Base-by-base conservation (phyloP, 2,329 filamentous ascomycete species). In the Fusarium gaditjirri region DNA sequence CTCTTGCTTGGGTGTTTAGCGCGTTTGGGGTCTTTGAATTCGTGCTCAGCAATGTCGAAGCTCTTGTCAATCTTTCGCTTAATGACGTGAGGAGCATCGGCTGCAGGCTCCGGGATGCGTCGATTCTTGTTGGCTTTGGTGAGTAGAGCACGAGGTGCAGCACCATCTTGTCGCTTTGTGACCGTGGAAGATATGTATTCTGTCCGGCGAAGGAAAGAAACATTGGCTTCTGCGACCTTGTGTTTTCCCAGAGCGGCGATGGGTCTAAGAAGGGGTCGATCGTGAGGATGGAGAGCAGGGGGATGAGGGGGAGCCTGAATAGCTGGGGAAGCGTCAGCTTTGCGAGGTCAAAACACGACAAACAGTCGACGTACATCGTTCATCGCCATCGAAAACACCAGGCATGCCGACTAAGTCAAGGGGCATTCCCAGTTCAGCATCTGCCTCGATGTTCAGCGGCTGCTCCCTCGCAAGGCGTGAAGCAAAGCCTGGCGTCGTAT, bases 381-480 rank as follows among this genome's bases (percentile, higher is more conserved):
- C 95, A 81, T 98, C 94, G 65, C 95, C 95, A 78, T 98, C 92
- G 78, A 98, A 98, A 63, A 98, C 91, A 35, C 95, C 94, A 11
- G 95, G 95, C 84, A 98, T 94, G 78, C 96, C 96, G 64, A 98
- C 93, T 75, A 99, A 84, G 81, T 98, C 95, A 79, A 99, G 90
- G 66, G 95, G 94, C 96, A 99, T 98, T 64, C 96, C 96, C 76
- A 98, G 89, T 85, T 99, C 96, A 13, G 95, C 96, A 88, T 99
- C 96, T 35, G 94, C 94, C 83, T 99, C 96, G 69, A 99, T 96
- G 79, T 98, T 98, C 53, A 97, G 86, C 57, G 95, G 93, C 84
- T 98, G 96, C 78, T 97, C 94, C 78, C 95, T 88, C 23, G 93
- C 94, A 75, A 99, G 86, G 71, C 94, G 91, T 49, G 95, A 96